Evolutionary conservation across 768 basidiomycete species (phyloP), one percentile per base, ranked within the genome.

Genomic region (Termitomyces sp.): DNA sequence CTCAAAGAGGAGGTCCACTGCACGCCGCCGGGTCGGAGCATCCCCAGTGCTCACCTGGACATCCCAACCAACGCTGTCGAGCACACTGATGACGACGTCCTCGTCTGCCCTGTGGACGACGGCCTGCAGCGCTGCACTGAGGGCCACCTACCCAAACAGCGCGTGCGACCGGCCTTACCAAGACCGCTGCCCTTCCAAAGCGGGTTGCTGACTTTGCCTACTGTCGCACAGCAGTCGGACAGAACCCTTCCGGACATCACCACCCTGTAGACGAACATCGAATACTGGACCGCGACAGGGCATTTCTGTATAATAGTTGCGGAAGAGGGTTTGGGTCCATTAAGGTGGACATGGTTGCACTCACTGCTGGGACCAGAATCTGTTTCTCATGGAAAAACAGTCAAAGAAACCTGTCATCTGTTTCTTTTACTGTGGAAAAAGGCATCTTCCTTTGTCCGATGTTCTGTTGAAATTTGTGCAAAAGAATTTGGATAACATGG

Each of bases 151-250:
- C 95, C 95, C 20, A 98, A 73, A 92, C 93, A 95, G 37, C 95
- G 79, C 42, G 78, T 77, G 62, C 96, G 75, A 31, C 97, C 97
- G 7, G 97, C 97, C 72, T 98, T 99, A 14, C 94, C 97, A 34
- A 98, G 72, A 44, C 76, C 85, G 13, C 86, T 77, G 59, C 88
- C 85, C 71, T 93, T 92, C 86, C 93, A 94, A 55, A 95, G 76
- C 39, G 86, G 80, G 69, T 99, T 99, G 74, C 91, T 92, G 55
- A 98, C 93, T 59, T 83, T 85, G 1, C 97, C 97, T 44, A 99
- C 84, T 0, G 91, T 96, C 1, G 95, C 97, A 51, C 80, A 85
- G 65, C 92, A 95, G 32, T 85, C 84, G 37, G 86, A 81, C 59
- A 90, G 73, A 53, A 99, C 78, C n/a, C 69, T 87, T 87, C 46